These are phyloP conservation scores for Phaffomyces opuntiae DNA, from an alignment of 805 yeast species.

Conservation along the genomic window DNA sequence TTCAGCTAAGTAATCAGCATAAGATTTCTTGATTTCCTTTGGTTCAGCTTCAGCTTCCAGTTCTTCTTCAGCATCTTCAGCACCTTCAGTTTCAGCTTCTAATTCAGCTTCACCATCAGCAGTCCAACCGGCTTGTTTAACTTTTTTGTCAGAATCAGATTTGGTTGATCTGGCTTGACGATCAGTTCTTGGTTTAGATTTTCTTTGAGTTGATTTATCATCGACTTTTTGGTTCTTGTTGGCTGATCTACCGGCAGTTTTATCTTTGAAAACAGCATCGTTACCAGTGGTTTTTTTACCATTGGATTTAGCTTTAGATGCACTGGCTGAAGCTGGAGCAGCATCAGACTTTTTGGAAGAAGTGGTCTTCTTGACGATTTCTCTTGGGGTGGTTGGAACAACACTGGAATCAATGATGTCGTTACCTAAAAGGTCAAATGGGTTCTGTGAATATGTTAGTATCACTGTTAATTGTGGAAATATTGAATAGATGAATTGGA, in stretches of 20 bases:
- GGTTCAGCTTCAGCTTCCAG: slow-evolving; percentile 34
- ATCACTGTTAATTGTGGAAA: background rate
- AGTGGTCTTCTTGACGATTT: slow-evolving; percentile 73
- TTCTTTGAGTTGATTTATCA: slow-evolving; percentile 50
- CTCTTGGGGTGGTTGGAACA: slow-evolving; percentile 52
- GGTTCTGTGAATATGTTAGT: slow-evolving; percentile 42
- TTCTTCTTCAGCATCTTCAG: slow-evolving; percentile 41
- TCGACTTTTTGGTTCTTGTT: slow-evolving; percentile 43
- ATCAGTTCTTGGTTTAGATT: slow-evolving; percentile 50
- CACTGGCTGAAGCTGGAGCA: slow-evolving; percentile 77
- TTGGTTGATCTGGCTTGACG: slow-evolving; percentile 83
- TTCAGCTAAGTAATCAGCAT: slow-evolving; percentile 81
- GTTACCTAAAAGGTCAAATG: slow-evolving; percentile 77
- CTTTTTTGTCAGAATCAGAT: slow-evolving; percentile 78
- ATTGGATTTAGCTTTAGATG: slow-evolving; percentile 69
- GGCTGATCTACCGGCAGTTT: slow-evolving; percentile 60
- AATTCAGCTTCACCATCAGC: slow-evolving; percentile 65
- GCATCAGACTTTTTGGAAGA: slow-evolving; percentile 83
- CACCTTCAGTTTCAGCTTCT: slow-evolving; percentile 57
- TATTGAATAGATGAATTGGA: no score
- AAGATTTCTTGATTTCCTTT: slow-evolving; percentile 57
- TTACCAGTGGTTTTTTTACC: slow-evolving; percentile 71
- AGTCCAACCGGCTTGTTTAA: slow-evolving; percentile 80
- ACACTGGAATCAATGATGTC: slow-evolving; percentile 73
- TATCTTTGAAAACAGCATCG: slow-evolving; percentile 79